Evolutionary conservation across 345 rosid species (phyloP), one percentile per base, ranked within the genome.

Genomic region (Lepidium africanum): DNA sequence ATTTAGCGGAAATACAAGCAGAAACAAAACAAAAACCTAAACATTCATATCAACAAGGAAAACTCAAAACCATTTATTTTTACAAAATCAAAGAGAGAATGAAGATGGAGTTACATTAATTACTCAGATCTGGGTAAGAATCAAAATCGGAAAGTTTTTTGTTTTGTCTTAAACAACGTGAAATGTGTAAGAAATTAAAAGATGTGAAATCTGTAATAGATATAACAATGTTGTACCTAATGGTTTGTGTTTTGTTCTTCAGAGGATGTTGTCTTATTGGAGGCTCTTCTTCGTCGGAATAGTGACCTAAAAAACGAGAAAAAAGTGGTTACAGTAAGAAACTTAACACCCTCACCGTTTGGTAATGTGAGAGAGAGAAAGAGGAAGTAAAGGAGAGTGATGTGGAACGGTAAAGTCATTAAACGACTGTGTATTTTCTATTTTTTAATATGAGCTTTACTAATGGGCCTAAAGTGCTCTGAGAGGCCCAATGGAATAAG

Each of bases 321-420:
- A 27, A 67, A 67, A 61, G 74, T 62, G 45, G 78, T 74, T 52
- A 67, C 63, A 67, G 74, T 54, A 36, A 61, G 59, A 54, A 74
- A 13, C 33, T 50, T 14, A n/a, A 72, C 69, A 54, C 52, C 42
- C 77, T 54, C 77, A 67, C 73, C 60, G 68, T 52, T 43, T 63
- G 32, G 66, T 49, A 65, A 48, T 40, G 73, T 38, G 73, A 30
- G 72, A 57, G 67, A 66, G 77, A 64, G 65, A 62, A 11, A 70
- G 25, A 50, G 9, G 32, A 4, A 54, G 21, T 11, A 27, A 54
- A 23, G 7, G 30, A 46, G 47, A 21, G 38, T 23, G 61, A 53
- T 25, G 50, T n/a, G 45, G 15, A 56, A 72, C 45, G 17, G 30
- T 21, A 9, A 30, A 32, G 21, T 9, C 1, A 1, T 0, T 2